Percentiles rank a stretch among this genome's conserved stretches.
Evolutionary conservation across 208 protist genomes (phyloP).

Genomic region (Porcisia hertigi): DNA sequence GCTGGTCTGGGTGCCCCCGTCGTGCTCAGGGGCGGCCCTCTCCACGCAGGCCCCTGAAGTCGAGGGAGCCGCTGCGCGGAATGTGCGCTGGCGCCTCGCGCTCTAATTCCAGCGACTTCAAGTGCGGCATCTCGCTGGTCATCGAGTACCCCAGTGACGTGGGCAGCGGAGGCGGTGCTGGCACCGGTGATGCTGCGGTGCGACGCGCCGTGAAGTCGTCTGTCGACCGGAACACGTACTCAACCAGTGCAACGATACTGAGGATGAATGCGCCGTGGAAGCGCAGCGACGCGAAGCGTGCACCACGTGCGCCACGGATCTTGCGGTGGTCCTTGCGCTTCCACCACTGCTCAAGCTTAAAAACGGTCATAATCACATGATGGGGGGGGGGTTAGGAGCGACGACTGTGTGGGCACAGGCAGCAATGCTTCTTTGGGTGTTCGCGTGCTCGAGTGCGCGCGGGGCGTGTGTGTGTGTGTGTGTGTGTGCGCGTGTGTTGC

Average conservation of each 20-base stretch:
- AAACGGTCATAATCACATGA: slow-evolving; percentile 34
- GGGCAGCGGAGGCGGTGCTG: slow-evolving; percentile 56
- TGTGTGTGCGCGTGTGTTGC: not conserved
- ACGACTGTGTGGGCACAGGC: not conserved
- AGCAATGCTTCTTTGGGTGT: too few relatives aligned
- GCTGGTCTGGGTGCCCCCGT: not conserved
- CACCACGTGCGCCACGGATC: slow-evolving; percentile 56
- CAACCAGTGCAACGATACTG: slow-evolving; percentile 38
- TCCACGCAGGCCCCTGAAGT: slow-evolving; percentile 10
- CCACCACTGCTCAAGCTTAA: slow-evolving; percentile 54
- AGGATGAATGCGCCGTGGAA: slow-evolving; percentile 59
- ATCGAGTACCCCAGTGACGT: slow-evolving; percentile 46
- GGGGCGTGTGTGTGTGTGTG: too few relatives aligned
- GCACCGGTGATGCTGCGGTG: slow-evolving; percentile 48
- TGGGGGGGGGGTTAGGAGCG: not conserved
- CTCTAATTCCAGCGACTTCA: slow-evolving; percentile 54
- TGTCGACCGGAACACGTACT: slow-evolving; percentile 61
- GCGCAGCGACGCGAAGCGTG: slow-evolving; percentile 50
- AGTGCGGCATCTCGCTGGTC: slow-evolving; percentile 68
- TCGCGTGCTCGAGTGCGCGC: too few relatives aligned
- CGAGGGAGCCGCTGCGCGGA: slow-evolving; percentile 27
- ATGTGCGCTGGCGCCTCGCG: slow-evolving; percentile 38
- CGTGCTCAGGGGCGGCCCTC: not conserved
- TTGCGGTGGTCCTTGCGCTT: slow-evolving; percentile 63
- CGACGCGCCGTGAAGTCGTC: slow-evolving; percentile 38